Evolutionary conservation across 2,329 filamentous ascomycete genomes (phyloP), one percentile per base, ranked within the genome.

Genomic region (Colletotrichum spaethianum): DNA sequence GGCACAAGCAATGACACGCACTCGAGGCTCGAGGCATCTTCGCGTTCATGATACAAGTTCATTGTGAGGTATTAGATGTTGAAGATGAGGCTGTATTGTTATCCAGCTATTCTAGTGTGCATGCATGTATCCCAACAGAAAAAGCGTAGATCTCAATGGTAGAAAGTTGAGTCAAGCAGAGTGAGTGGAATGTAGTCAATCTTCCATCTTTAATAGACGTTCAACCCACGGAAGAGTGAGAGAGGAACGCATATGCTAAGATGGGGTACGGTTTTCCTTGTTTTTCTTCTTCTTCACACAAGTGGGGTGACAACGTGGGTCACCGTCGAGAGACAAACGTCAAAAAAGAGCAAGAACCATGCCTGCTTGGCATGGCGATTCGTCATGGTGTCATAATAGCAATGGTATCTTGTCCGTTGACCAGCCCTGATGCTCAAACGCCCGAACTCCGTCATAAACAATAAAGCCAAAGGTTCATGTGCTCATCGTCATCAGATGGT

Each of bases 131-230:
- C 82, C 83, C 83, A 81, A 73, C 81, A 85, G 80, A 86, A 87
- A 86, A 85, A 85, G 81, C 82, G 81, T 86, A 78, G 78, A 81
- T 78, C 83, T 81, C 83, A 81, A 83, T 81, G 80, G 79, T 52
- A 75, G 77, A 78, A 81, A 63, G 81, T 73, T 81, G 78, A 84
- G 83, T 76, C 75, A 80, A 80, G 84, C 86, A 87, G 85, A 88
- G 86, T 87, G 84, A 85, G 82, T 83, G 86, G 86, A 84, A 80
- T 77, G 63, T 73, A 80, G 76, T 87, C 75, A 73, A 83, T 88
- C 83, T 88, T 84, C 86, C 86, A 88, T 83, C 81, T 82, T 80
- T 84, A 83, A 85, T 88, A 87, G 86, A 84, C 86, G 81, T 86
- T 84, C 84, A 82, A 84, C 84, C 84, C 86, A 87, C 78, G 85